Evolutionary conservation across 2,329 filamentous ascomycete genomes (phyloP).

Genomic region (Sporothrix pallida): DNA sequence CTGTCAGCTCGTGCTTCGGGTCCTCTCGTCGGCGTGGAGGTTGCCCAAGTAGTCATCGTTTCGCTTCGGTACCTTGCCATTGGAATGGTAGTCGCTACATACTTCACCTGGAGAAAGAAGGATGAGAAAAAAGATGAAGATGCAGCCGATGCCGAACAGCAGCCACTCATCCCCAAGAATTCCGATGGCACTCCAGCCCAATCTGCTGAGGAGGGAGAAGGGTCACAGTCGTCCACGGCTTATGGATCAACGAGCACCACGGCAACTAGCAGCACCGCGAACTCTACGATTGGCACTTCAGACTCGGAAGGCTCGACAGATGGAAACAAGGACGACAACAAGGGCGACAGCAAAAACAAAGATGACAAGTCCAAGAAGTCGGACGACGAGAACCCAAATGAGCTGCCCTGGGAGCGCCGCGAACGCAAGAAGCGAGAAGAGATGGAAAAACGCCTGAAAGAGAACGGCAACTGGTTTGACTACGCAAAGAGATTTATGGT

Average conservation of each 20-base stretch:
- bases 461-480: conserved; percentile 76
- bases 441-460: conserved; percentile 71
- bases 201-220: conserved; percentile 28
- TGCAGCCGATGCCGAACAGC: conserved; percentile 49
- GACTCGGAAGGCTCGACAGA: conserved; percentile 45
- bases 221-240: conserved; percentile 36
- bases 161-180: conserved; percentile 60
- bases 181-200: conserved; percentile 37
- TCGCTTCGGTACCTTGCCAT: conserved; percentile 46
- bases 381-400: conserved; percentile 49
- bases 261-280: conserved; percentile 35
- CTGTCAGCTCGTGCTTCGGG: conserved; percentile 36
- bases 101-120: conserved; percentile 40
- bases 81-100: conserved; percentile 46
- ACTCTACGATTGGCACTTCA: conserved; percentile 47
- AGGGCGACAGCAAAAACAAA: conserved; percentile 39
- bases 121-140: conserved; percentile 30
- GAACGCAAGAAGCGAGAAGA: conserved; percentile 61
- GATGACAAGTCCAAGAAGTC: conserved; percentile 38
- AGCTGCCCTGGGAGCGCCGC: conserved; percentile 61
- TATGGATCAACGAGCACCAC: conserved; percentile 52
- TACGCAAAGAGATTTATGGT: conserved; percentile 76
- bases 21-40: conserved; percentile 34
- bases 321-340: conserved; percentile 6
- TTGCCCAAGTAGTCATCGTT: conserved; percentile 44